A percentile compares a stretch with the other conserved stretches of the same genome.
phyloP scores from a whole-genome alignment of 768 basidiomycete species.

The Suillus sp. region DNA sequence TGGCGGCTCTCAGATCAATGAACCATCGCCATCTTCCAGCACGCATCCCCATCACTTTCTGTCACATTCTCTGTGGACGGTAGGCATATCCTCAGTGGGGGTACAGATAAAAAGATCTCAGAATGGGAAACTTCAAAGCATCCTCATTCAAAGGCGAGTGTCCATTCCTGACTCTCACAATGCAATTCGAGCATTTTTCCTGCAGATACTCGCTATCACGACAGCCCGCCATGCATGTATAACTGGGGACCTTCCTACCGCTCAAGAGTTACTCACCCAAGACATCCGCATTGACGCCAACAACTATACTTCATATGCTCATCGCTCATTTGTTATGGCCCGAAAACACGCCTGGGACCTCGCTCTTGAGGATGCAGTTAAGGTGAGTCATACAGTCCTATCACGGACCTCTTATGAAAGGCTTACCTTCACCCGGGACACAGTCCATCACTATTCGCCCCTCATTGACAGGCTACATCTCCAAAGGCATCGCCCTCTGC shows the following conservation, averaged over 20 bases:
- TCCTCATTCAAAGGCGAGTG: not conserved
- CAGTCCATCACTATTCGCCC: no score
- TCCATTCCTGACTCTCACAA: not conserved
- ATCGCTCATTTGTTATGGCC: no score
- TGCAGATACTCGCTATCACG: not conserved
- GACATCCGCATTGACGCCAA: no score
- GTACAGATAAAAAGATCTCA: not conserved
- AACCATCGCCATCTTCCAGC: not conserved
- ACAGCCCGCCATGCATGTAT: not conserved
- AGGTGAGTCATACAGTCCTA: no score
- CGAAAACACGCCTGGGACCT: no score
- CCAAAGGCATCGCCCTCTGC: not conserved
- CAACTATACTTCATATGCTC: no score
- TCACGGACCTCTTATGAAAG: no score
- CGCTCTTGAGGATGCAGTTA: no score
- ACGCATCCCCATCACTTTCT: not conserved
- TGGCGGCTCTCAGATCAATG: not conserved
- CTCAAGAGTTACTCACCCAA: not conserved
- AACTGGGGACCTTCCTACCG: not conserved
- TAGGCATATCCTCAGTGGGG: not conserved
- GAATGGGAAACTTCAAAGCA: not conserved
- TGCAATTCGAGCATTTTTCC: not conserved
- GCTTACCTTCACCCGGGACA: no score
- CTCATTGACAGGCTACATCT: no score
- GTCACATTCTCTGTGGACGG: not conserved